Evolutionary conservation across 345 rosid genomes (phyloP).

Genomic region (Pugionium cornutum): DNA sequence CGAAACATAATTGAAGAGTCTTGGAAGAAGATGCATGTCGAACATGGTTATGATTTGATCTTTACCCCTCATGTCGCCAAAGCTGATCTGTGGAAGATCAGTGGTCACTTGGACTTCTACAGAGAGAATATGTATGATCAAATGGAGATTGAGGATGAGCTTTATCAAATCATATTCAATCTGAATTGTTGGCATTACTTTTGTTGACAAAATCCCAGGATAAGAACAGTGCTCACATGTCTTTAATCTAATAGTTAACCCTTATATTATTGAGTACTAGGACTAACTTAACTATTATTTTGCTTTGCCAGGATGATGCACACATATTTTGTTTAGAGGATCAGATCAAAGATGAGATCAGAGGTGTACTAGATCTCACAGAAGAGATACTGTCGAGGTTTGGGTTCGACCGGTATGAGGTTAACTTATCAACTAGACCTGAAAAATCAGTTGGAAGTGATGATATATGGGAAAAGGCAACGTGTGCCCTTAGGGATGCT

Average conservation of each 20-base stretch:
- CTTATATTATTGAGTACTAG: not conserved
- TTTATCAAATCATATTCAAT: no score
- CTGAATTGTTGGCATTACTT: slow-evolving; percentile 82
- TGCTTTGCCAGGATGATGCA: slow-evolving; percentile 79
- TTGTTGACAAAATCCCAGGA: slow-evolving; percentile 73
- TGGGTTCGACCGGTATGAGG: slow-evolving; percentile 80
- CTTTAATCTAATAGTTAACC: slow-evolving; percentile 13
- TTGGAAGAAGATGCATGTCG: slow-evolving; percentile 78
- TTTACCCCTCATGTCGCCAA: slow-evolving; percentile 94
- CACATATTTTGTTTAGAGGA: slow-evolving; percentile 95
- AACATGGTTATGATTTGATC: slow-evolving; percentile 74
- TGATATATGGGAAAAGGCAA: slow-evolving; percentile 93
- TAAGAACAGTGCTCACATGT: slow-evolving; percentile 49
- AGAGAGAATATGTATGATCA: slow-evolving; percentile 94
- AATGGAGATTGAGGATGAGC: slow-evolving; percentile 87
- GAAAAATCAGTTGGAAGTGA: slow-evolving; percentile 88
- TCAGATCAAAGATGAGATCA: slow-evolving; percentile 91
- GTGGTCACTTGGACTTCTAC: slow-evolving; percentile 96
- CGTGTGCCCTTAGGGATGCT: slow-evolving; percentile 76
- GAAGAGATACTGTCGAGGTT: slow-evolving; percentile 80
- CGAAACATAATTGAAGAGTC: slow-evolving; percentile 85
- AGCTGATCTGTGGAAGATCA: slow-evolving; percentile 94
- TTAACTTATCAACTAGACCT: slow-evolving; percentile 94
- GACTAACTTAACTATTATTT: slow-evolving; percentile 13
- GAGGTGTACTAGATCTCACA: slow-evolving; percentile 89